A percentile compares a stretch with the other conserved stretches of the same genome.
Conservation (phyloP, 371 early-diverging fungal genomes). For the Actinomortierella ambigua region DNA sequence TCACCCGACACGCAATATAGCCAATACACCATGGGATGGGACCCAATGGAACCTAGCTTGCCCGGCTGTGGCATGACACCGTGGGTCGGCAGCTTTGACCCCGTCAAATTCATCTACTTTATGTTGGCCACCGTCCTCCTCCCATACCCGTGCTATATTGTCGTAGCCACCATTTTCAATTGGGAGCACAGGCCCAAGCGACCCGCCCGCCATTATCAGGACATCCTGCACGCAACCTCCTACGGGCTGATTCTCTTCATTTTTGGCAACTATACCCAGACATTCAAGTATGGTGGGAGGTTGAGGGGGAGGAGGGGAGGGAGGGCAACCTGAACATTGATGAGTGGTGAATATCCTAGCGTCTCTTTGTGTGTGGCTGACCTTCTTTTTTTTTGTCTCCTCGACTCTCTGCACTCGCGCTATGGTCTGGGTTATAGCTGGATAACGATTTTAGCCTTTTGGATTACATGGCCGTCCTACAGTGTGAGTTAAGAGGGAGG, state of each 20-base stretch:
- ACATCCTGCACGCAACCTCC: slow-evolving; percentile 57
- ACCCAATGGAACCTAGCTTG: slow-evolving; percentile 36
- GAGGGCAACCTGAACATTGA: too few species aligned
- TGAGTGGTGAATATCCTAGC: too few species aligned
- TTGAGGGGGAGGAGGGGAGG: too few species aligned
- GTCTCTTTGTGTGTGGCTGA: too few species aligned
- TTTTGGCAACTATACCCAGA: slow-evolving; percentile 81
- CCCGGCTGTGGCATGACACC: slow-evolving; percentile 41
- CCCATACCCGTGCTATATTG: slow-evolving; percentile 61
- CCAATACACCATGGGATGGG: slow-evolving; percentile 36
- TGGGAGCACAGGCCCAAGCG: slow-evolving; percentile 72
- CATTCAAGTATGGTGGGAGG: slow-evolving; percentile 69
- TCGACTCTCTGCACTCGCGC: too few species aligned
- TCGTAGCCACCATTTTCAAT: slow-evolving; percentile 59
- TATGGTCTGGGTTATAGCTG: slow-evolving; percentile 58
- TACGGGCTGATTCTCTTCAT: slow-evolving; percentile 77
- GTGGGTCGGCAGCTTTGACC: slow-evolving; percentile 53
- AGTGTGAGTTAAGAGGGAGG: too few species aligned
- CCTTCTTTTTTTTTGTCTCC: too few species aligned
- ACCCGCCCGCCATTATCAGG: slow-evolving; percentile 68
- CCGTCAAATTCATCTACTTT: slow-evolving; percentile 58
- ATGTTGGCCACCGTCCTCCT: slow-evolving; percentile 59
- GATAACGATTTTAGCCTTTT: slow-evolving; percentile 74
- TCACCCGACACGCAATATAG: background rate
- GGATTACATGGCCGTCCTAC: slow-evolving; percentile 74